Evolutionary conservation across 176 grass and related monocot genomes (phyloP), one percentile per base, ranked within the genome.

Genomic region (Bolboschoenus planiculmis): DNA sequence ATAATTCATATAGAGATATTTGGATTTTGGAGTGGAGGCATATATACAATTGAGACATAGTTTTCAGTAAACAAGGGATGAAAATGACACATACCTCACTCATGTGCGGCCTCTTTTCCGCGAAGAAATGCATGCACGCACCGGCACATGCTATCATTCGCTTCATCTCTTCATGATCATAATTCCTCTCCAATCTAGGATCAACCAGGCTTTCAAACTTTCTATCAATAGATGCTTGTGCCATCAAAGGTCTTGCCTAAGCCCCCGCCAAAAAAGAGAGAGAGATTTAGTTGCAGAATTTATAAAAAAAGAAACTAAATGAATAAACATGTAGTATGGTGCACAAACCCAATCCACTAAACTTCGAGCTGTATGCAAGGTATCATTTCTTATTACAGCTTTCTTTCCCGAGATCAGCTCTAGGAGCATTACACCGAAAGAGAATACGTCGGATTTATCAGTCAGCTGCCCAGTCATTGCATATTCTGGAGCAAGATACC

Each of bases 401-500:
- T 24, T 83, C 84, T 46, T 92, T 37, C 92, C 89, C 42, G 87
- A 85, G 72, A 94, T 87, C 21, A 94, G 26, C 5, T 94, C 92
- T 60, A 91, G 63, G 47, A 94, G 89, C 83, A 94, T 37, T 1
- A 94, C 89, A 0, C 92, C 92, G 15, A 87, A 94, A 48, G 92
- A 94, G 79, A 84, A 94, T 43, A 94, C 92, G 71, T 91, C 92
- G 3, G 92, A 89, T 61, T 86, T 30, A 86, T 91, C 89, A 0
- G 31, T 91, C 1, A 94, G 85, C 71, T 85, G 88, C 9, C 89
- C 91, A 0, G 84, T 94, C 63, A 48, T 67, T 0, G 91, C 79
- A 59, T 94, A 94, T 84, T 94, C 91, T 5, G 89, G 91, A 16
- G 91, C 86, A 85, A 94, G 27, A 63, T 94, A 94, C 20, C 92